phyloP scores from a whole-genome alignment of 2,329 filamentous ascomycete species.

The Atkinsonella hypoxylon region DNA sequence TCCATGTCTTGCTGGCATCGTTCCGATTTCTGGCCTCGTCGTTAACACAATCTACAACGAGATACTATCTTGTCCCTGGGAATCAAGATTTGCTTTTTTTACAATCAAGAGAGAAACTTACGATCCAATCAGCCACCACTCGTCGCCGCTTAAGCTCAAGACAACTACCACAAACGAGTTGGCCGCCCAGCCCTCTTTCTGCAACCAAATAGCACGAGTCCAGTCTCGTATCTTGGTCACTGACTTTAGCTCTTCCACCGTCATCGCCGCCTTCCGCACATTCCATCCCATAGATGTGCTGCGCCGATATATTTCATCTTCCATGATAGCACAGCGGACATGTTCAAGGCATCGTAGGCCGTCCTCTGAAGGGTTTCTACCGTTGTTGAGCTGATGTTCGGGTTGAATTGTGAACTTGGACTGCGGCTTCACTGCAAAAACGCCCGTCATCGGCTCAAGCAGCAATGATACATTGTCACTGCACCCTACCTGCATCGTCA shows the following conservation, averaged over 20 bases:
- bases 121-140: slow-evolving; percentile 65
- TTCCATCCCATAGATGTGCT: slow-evolving; percentile 56
- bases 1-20: slow-evolving; percentile 14
- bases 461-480: slow-evolving; percentile 47
- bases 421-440: slow-evolving; percentile 57
- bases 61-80: slow-evolving; percentile 8
- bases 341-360: slow-evolving; percentile 45
- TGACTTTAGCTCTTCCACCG: slow-evolving; percentile 43
- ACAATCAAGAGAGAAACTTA: slow-evolving; percentile 22
- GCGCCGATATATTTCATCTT: slow-evolving; percentile 48
- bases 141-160: slow-evolving; percentile 60
- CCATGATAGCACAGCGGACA: slow-evolving; percentile 48
- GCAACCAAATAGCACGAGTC: slow-evolving; percentile 56
- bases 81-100: background rate
- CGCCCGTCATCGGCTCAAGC: slow-evolving; percentile 70
- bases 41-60: background rate
- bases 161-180: slow-evolving; percentile 63
- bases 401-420: slow-evolving; percentile 41
- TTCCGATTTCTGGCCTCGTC: slow-evolving; percentile 10
- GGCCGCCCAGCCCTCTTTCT: slow-evolving; percentile 56
- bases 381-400: slow-evolving; percentile 54
- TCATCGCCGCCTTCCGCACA: slow-evolving; percentile 34
- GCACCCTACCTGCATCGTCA: slow-evolving; percentile 60
- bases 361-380: slow-evolving; percentile 43
- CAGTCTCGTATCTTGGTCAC: slow-evolving; percentile 51